These are phyloP conservation scores for Aspergillus sp. DNA, from an alignment of 2,329 filamentous ascomycete species.

Conservation along the genomic window DNA sequence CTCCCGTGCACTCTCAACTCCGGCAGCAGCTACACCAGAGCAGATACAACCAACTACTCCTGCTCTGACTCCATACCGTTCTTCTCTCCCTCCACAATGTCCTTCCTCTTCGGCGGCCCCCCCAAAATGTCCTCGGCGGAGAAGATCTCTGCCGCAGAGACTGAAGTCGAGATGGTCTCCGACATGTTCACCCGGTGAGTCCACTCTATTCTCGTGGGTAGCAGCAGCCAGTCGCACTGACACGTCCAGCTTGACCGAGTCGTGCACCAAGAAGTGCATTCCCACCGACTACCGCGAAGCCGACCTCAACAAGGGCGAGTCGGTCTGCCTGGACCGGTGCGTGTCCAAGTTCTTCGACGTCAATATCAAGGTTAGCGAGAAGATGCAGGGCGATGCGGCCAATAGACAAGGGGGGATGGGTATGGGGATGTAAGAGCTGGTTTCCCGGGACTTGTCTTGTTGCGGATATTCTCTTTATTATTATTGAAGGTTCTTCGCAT, in stretches of 20 bases:
- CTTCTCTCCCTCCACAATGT: slow-evolving; percentile 47
- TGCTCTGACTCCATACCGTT: background rate
- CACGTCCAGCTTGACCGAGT: slow-evolving; percentile 61
- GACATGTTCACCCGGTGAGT: slow-evolving; percentile 95
- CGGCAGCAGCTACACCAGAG: background rate
- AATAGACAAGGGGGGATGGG: slow-evolving; percentile 51
- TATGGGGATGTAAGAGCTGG: slow-evolving; percentile 40
- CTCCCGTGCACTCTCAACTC: too few relatives aligned
- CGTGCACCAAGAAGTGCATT: slow-evolving; percentile 90
- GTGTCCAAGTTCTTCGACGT: slow-evolving; percentile 98
- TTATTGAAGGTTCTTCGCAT: too few relatives aligned
- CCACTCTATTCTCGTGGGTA: too few relatives aligned
- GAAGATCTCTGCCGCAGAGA: slow-evolving; percentile 93
- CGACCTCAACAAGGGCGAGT: slow-evolving; percentile 98
- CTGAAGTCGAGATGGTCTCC: slow-evolving; percentile 93
- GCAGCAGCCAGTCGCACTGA: slow-evolving; percentile 2
- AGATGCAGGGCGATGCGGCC: slow-evolving; percentile 82
- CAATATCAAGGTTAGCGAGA: slow-evolving; percentile 93
- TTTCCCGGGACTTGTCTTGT: too few relatives aligned
- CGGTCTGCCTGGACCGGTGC: slow-evolving; percentile 95
- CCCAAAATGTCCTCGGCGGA: slow-evolving; percentile 88
- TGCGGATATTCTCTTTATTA: too few relatives aligned
- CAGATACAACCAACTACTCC: background rate
- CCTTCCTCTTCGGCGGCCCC: slow-evolving; percentile 60
- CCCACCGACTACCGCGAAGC: slow-evolving; percentile 86